Base-by-base conservation (phyloP, 805 yeast species). In the Kodamaea leandrae region DNA sequence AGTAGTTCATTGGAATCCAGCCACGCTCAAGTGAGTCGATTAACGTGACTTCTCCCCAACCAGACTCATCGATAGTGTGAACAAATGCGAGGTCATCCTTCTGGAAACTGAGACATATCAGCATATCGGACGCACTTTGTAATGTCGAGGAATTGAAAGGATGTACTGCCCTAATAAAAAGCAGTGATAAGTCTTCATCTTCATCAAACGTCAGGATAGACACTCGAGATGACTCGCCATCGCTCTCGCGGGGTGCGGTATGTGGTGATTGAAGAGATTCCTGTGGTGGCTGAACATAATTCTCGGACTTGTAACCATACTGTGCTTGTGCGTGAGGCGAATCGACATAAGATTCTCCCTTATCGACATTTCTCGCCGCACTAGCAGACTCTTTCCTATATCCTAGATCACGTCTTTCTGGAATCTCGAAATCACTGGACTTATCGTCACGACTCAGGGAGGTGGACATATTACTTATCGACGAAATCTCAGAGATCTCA, bases 1-100 rank as follows among this genome's bases (percentile, higher is more conserved):
- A 86, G 61, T 83, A 86, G 55, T 85, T 86, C 74, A 86, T 81
- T 3, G 95, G 95, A 13, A 85, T 86, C 95, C 95, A 86, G 13
- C 95, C 95, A 47, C 88, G 64, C 51, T 74, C 72, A 38, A 81
- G 65, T 10, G 80, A 68, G 42, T 78, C 80, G 6, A 85, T 61
- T 27, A 84, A 54, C 0, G 90, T 85, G 2, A 85, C 93, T 58
- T 86, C 95, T 45, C 90, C 91, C 95, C 95, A 86, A 0, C 93
- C 95, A 15, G 88, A 80, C 41, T 82, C 82, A 57, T 85, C 93
- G 16, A 84, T 77, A 6, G 85, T 76, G 53, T 84, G 89, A 4
- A 86, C 86, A 59, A 84, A 86, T 0, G 87, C 90, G 36, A 82
- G 64, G 51, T 83, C 93, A 47, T 77, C 76, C 47, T 77, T 78